Percentiles rank a stretch among this genome's conserved stretches.
Evolutionary conservation across 306 rosid species (phyloP).

Genomic region (Cicer yamashitae): DNA sequence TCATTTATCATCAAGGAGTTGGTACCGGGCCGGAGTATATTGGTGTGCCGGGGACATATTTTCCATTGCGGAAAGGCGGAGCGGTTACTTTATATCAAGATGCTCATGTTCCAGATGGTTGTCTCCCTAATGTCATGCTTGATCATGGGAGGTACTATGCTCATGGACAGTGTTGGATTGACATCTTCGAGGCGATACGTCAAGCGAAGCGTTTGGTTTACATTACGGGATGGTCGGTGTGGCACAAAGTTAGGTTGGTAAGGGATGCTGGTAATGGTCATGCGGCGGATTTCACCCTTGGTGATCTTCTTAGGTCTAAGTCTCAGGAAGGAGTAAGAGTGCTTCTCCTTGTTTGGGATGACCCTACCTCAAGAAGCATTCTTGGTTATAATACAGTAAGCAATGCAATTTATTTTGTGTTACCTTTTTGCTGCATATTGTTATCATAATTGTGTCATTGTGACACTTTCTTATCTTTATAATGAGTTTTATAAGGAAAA

Average conservation of each 20-base stretch:
- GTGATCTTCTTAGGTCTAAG: constrained; percentile 83
- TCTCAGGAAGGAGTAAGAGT: constrained; percentile 98
- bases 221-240: constrained; percentile 97
- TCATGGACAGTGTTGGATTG: constrained; percentile 88
- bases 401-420: constrained; percentile 36
- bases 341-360: constrained; percentile 98
- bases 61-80: constrained; percentile 91
- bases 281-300: constrained; percentile 58
- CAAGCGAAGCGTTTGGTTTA: constrained; percentile 78
- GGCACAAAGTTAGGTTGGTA: constrained; percentile 83
- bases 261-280: constrained; percentile 60
- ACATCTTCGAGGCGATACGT: constrained; percentile 76
- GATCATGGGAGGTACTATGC: constrained; percentile 69
- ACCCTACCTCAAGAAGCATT: constrained; percentile 92
- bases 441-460: not conserved
- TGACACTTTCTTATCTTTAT: constrained; percentile 3
- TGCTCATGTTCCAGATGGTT: constrained; percentile 86
- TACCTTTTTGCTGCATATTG: not conserved
- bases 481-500: not conserved
- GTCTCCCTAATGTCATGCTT: constrained; percentile 72
- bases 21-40: constrained; percentile 87
- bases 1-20: constrained; percentile 74
- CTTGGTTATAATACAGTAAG: constrained; percentile 85
- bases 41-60: constrained; percentile 95
- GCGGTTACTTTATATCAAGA: constrained; percentile 90